Percentiles rank a stretch among this genome's conserved stretches.
phyloP scores from a whole-genome alignment of 352 stramenopile genomes.

The Plasmopara halstedii region DNA sequence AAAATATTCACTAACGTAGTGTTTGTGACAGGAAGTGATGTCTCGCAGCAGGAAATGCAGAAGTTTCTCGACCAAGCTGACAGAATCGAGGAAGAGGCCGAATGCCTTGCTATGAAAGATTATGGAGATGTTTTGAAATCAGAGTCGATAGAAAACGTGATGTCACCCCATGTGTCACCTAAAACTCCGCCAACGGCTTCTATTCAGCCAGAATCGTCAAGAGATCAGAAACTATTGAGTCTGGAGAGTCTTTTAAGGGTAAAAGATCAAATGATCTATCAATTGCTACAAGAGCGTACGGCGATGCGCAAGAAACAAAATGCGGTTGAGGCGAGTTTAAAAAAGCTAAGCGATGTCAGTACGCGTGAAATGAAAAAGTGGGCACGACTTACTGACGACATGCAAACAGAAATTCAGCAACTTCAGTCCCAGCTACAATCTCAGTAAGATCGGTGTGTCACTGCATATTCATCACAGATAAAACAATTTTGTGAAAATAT shows the following conservation, averaged over 20 bases:
- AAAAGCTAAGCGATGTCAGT: conserved; percentile 61
- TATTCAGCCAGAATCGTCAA: conserved; percentile 5
- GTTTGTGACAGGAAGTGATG: conserved; percentile 19
- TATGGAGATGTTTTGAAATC: conserved; percentile 9
- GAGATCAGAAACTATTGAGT: conserved; percentile 11
- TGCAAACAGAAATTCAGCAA: conserved; percentile 71
- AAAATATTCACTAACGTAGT: neutral
- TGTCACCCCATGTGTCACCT: conserved; percentile 33
- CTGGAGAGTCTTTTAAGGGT: conserved; percentile 40
- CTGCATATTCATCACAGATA: too few relatives aligned
- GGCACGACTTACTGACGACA: conserved; percentile 70
- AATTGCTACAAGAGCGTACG: conserved; percentile 60
- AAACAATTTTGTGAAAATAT: too few relatives aligned
- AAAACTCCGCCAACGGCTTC: conserved; percentile 51
- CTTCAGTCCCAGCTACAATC: conserved; percentile 26
- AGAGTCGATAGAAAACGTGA: conserved; percentile 12
- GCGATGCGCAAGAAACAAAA: conserved; percentile 43
- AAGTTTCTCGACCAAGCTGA: conserved; percentile 28
- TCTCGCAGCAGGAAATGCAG: conserved; percentile 37
- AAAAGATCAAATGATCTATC: conserved; percentile 83
- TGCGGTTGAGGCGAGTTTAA: conserved; percentile 41
- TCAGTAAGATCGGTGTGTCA: neutral
- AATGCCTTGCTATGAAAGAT: conserved; percentile 48
- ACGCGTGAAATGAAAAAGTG: conserved; percentile 80
- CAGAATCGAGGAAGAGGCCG: conserved; percentile 31